Conservation (phyloP, 257 asterid genomes). For the Penstemon eatonii region DNA sequence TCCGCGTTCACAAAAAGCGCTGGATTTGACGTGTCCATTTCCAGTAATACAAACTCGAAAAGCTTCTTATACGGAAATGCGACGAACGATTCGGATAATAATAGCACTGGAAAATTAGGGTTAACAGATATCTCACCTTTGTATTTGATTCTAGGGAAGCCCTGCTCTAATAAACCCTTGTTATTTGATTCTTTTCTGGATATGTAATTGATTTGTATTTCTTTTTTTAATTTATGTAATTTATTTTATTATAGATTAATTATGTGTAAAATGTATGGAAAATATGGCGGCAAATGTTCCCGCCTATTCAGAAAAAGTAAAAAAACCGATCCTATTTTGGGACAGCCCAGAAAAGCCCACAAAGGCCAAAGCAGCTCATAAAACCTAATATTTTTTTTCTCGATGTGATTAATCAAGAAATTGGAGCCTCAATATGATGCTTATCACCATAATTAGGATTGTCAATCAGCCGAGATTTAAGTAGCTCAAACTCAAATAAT, state of each 20-base stretch:
- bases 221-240: too few species aligned
- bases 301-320: slow-evolving; percentile 30
- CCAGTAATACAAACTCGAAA: not conserved
- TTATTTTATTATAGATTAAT: too few species aligned
- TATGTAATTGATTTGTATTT: too few species aligned
- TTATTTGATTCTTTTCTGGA: not conserved
- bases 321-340: too few species aligned
- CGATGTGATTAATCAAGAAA: too few species aligned
- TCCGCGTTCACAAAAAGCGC: slow-evolving; percentile 85
- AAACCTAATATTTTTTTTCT: too few species aligned
- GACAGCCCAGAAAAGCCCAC: too few species aligned
- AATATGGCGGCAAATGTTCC: slow-evolving; percentile 36
- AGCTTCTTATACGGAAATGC: not conserved
- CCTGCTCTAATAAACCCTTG: slow-evolving; percentile 13
- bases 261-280: not conserved
- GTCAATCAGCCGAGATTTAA: too few species aligned
- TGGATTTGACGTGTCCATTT: slow-evolving; percentile 84
- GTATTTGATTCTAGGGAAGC: not conserved
- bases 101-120: slow-evolving; percentile 3
- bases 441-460: too few species aligned
- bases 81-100: not conserved
- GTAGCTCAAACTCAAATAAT: too few species aligned
- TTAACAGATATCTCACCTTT: slow-evolving; percentile 8
- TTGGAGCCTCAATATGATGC: too few species aligned
- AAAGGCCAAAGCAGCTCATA: too few species aligned